Percentiles rank a stretch among this genome's conserved stretches.
Conservation (phyloP, 1,284 basidiomycete genomes). For the Cronartium quercuum region DNA sequence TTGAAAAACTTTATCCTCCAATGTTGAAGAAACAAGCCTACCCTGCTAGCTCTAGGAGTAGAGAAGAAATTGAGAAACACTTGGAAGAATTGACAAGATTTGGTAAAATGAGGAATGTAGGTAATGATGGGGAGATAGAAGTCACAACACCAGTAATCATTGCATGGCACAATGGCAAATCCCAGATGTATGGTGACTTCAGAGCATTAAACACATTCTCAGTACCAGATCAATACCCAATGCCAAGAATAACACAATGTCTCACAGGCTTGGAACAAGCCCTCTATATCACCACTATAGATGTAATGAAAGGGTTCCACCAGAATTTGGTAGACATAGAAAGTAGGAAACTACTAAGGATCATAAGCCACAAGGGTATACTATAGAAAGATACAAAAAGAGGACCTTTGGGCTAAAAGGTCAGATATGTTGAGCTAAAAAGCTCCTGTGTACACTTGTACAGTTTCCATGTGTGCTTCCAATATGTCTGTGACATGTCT, state of each 20-base stretch:
- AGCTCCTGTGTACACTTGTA: too few relatives aligned
- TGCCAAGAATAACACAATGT: conserved; percentile 8
- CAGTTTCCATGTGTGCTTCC: too few relatives aligned
- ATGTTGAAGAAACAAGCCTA: not conserved
- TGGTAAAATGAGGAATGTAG: not conserved
- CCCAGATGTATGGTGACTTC: conserved; percentile 8
- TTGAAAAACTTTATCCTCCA: not conserved
- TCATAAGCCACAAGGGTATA: not conserved
- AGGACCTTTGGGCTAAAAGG: too few relatives aligned
- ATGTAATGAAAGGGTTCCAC: conserved; percentile 6
- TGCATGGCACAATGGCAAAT: not conserved
- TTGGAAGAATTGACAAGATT: not conserved
- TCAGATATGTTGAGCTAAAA: too few relatives aligned
- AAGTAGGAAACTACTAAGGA: not conserved
- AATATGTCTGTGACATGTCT: too few relatives aligned
- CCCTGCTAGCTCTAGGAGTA: not conserved
- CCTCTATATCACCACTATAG: conserved; percentile 7
- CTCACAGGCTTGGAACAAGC: not conserved
- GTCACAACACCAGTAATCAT: too few relatives aligned
- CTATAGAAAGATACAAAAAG: too few relatives aligned
- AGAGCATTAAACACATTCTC: conserved; percentile 11
- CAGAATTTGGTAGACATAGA: not conserved
- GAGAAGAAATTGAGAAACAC: conserved; percentile 6
- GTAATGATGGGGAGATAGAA: not conserved
- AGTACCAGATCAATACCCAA: not conserved